Base-by-base conservation (phyloP, 371 early-diverging fungal species). In the Syncephalastrum racemosum region DNA sequence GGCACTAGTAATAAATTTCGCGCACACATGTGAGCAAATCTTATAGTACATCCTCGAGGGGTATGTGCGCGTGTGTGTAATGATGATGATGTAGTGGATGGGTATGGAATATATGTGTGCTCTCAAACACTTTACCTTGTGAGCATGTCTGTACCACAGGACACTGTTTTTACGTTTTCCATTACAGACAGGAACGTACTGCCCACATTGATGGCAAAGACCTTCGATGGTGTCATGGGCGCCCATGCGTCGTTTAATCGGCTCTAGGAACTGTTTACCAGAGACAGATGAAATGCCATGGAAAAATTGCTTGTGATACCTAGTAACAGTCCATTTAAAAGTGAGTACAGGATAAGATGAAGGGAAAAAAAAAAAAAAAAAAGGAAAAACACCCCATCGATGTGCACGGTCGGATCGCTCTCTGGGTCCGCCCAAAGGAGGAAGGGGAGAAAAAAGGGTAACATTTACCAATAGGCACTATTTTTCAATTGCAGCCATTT, bases 401-500 rank as follows among this genome's bases (percentile, higher is more conserved):
- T 31, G 36, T 31, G 10, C 36, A 31, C 36, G 36, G 36, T 31
- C 36, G 36, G 36, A 5, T 31, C 36, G 12, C 36, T 5, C 36
- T 31, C 36, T 31, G 8, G 15, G 10, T 31, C 36, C 36, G 2
- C 36, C 36, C 10, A 31, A 31, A 31, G 36, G 36, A 31, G 36
- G 10, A 31, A 31, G 6, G n/a, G n/a, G 10, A 31, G 12, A 31
- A 31, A 31, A 31, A 53, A 23, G 25, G 56, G 27, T 64, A 60
- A 31, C 36, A 31, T 31, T 31, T 65, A 84, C 95, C 95, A 95
- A 58, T 82, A 95, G 1, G 96, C 95, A 59, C 90, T 90, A 66
- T 93, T 94, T 64, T 95, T 95, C 22, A 95, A 77, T 66, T 95
- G 92, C 18, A 95, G 79, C 95, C 96, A 95, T 68, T 89, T 88